Evolutionary conservation across 495 filamentous ascomycete genomes (phyloP).

Genomic region (Xylaria acuta): DNA sequence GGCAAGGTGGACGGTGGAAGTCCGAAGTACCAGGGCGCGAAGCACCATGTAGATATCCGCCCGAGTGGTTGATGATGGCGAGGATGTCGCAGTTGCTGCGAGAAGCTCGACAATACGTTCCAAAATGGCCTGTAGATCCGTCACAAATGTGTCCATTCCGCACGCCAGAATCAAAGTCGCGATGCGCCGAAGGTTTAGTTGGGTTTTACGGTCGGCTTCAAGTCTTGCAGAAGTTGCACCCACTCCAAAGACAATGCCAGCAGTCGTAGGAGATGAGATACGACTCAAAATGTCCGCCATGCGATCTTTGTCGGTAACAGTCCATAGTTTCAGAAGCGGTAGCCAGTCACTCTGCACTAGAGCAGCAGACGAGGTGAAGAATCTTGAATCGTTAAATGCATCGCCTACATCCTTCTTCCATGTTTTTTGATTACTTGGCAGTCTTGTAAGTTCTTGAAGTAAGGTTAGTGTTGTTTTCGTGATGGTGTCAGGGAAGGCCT

Average conservation of each 20-base stretch:
- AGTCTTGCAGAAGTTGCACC: slow-evolving; percentile 92
- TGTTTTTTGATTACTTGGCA: slow-evolving; percentile 79
- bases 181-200: slow-evolving; percentile 86
- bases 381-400: slow-evolving; percentile 86
- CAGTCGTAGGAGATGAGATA: slow-evolving; percentile 85
- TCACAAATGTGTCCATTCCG: slow-evolving; percentile 76
- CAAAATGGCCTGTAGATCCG: slow-evolving; percentile 72
- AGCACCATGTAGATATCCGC: slow-evolving; percentile 90
- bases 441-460: slow-evolving; percentile 75
- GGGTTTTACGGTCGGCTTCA: slow-evolving; percentile 92
- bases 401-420: slow-evolving; percentile 95
- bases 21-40: slow-evolving; percentile 78
- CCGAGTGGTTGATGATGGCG: slow-evolving; percentile 86
- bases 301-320: slow-evolving; percentile 83
- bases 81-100: slow-evolving; percentile 83
- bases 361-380: slow-evolving; percentile 71
- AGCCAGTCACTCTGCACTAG: slow-evolving; percentile 80
- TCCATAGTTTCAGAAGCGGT: slow-evolving; percentile 81
- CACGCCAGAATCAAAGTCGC: slow-evolving; percentile 77
- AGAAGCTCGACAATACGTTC: slow-evolving; percentile 89
- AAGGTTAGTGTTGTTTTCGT: slow-evolving; percentile 72
- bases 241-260: slow-evolving; percentile 96
- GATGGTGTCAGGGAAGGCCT: slow-evolving; percentile 86
- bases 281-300: slow-evolving; percentile 80
- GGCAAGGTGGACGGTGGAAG: slow-evolving; percentile 76